Percentiles rank a stretch among this genome's conserved stretches.
Conservation (phyloP, 2,329 filamentous ascomycete genomes). For the Cercospora sp. region DNA sequence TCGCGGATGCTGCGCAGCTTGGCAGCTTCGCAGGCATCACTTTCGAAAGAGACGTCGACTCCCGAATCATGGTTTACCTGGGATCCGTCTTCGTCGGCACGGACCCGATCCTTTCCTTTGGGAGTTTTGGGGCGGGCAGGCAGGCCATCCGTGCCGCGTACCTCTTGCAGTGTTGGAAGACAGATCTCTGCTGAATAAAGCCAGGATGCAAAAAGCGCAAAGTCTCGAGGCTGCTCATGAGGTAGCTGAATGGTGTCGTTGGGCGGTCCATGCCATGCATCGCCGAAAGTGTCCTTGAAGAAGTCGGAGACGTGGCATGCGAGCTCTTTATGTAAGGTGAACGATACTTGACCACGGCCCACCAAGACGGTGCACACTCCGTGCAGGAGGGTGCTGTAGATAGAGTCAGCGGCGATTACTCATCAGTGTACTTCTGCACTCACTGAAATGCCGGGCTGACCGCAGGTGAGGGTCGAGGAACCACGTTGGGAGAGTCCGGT, state of each 20-base stretch:
- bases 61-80: background rate
- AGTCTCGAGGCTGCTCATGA: constrained; percentile 10
- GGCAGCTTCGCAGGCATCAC: background rate
- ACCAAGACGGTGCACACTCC: constrained; percentile 4
- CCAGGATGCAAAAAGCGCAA: constrained; percentile 10
- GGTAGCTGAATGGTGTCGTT: background rate
- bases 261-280: constrained; percentile 6
- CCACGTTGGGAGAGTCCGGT: background rate
- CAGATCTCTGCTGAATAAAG: constrained; percentile 4
- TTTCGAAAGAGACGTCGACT: background rate
- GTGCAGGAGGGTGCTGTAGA: background rate
- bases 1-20: background rate
- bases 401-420: background rate
- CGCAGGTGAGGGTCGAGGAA: background rate
- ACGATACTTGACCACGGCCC: constrained; percentile 8
- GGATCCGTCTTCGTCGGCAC: background rate
- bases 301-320: constrained; percentile 10
- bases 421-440: background rate
- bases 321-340: constrained; percentile 14
- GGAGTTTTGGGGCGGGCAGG: background rate
- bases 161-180: constrained; percentile 4
- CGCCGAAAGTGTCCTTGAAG: constrained; percentile 5
- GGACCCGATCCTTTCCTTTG: background rate
- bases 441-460: background rate
- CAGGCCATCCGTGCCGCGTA: background rate